These are phyloP conservation scores for Neurospora cerealis DNA, from an alignment of 495 filamentous ascomycete genomes.

Conservation along the genomic window DNA sequence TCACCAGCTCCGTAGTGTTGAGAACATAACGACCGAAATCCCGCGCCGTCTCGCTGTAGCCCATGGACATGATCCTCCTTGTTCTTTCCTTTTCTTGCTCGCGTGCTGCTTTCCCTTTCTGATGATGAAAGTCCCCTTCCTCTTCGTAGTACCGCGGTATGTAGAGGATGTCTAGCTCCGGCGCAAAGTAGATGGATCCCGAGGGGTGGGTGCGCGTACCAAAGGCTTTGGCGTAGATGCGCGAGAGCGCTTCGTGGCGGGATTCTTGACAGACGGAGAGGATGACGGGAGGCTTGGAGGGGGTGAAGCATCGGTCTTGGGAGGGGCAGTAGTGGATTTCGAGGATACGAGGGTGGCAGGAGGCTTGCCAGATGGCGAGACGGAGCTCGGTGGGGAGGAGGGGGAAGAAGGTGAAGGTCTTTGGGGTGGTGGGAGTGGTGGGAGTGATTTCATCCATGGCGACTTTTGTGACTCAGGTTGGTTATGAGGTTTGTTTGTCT, in stretches of 20 bases:
- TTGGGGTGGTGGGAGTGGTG: conserved; percentile 6
- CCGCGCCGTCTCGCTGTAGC: conserved; percentile 35
- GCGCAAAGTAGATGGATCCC: conserved; percentile 33
- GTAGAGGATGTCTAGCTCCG: conserved; percentile 37
- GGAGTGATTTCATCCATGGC: background rate
- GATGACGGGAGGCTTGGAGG: conserved; percentile 29
- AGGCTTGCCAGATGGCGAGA: conserved; percentile 37
- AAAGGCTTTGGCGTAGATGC: conserved; percentile 31
- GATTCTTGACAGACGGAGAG: conserved; percentile 35
- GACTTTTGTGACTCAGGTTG: background rate
- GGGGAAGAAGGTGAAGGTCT: conserved; percentile 30
- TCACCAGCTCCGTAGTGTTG: conserved; percentile 16
- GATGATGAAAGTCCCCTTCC: background rate
- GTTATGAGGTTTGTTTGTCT: background rate
- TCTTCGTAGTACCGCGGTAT: conserved; percentile 28
- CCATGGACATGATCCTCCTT: conserved; percentile 17
- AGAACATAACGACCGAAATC: conserved; percentile 26
- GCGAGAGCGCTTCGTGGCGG: conserved; percentile 29
- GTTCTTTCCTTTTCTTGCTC: background rate
- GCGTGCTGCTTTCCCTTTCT: background rate
- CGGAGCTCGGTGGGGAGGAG: conserved; percentile 39
- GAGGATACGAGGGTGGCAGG: conserved; percentile 31
- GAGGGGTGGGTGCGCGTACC: conserved; percentile 23
- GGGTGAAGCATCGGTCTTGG: conserved; percentile 22
- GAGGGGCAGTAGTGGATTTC: conserved; percentile 27